phyloP scores from a whole-genome alignment of 2,329 filamentous ascomycete species.

The Ascochyta pisi region DNA sequence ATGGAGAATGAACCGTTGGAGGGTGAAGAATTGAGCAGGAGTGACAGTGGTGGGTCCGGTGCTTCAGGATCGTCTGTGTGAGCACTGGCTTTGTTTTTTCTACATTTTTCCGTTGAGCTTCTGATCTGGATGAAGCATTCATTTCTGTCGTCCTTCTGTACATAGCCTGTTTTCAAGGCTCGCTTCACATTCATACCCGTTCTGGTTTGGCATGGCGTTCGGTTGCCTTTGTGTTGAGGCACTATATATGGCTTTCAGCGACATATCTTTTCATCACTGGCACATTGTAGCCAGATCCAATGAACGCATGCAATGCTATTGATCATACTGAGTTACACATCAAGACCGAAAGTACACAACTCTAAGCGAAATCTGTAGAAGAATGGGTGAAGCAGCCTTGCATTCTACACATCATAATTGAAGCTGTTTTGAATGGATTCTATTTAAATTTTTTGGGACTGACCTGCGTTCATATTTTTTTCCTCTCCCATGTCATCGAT shows the following conservation, averaged over 20 bases:
- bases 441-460: too few species aligned
- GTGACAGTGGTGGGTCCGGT: slow-evolving; percentile 33
- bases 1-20: slow-evolving; percentile 51
- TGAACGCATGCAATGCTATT: too few species aligned
- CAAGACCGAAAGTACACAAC: too few species aligned
- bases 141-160: not conserved
- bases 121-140: not conserved
- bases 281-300: not conserved
- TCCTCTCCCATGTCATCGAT: too few species aligned
- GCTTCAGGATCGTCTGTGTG: slow-evolving; percentile 14
- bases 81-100: not conserved
- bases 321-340: too few species aligned
- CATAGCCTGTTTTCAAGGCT: not conserved
- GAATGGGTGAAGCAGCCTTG: too few species aligned
- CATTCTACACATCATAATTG: too few species aligned
- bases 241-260: not conserved
- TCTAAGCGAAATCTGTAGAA: too few species aligned
- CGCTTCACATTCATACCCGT: slow-evolving; percentile 3
- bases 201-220: slow-evolving; percentile 5
- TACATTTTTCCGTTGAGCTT: slow-evolving; percentile 1
- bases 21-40: slow-evolving; percentile 37
- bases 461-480: too few species aligned
- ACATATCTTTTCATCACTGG: not conserved
- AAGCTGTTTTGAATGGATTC: too few species aligned
- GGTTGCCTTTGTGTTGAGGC: not conserved